Evolutionary conservation across 306 rosid species (phyloP).

Genomic region (Cicer arietinum): DNA sequence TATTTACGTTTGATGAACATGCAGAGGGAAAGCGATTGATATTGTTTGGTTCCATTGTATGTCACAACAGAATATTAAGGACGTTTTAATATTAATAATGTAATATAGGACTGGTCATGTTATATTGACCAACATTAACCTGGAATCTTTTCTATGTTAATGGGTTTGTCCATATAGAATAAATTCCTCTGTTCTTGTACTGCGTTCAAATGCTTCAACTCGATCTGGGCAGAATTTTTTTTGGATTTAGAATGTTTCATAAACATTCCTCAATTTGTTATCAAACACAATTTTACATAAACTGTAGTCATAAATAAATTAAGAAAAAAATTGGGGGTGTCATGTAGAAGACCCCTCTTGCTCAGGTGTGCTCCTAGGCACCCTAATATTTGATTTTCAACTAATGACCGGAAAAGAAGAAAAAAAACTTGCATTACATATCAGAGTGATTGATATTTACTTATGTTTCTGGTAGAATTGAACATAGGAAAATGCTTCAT

Average conservation of each 20-base stretch:
- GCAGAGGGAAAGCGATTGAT: conserved; percentile 18
- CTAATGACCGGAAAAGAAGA: no score
- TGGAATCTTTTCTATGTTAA: conserved; percentile 44
- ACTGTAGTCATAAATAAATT: no score
- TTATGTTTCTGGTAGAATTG: neutral
- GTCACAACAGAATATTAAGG: conserved; percentile 28
- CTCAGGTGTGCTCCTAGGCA: neutral
- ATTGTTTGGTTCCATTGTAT: conserved; percentile 29
- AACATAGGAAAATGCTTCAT: conserved; percentile 14
- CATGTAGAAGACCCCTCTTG: no score
- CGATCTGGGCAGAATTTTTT: no score
- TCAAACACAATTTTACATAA: no score
- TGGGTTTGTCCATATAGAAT: conserved; percentile 52
- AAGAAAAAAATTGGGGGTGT: no score
- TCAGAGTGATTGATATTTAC: neutral
- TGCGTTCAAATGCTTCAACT: neutral
- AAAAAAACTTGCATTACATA: no score
- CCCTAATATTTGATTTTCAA: conserved; percentile 3
- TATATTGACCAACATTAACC: conserved; percentile 47
- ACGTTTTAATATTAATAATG: conserved; percentile 40
- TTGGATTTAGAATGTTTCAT: no score
- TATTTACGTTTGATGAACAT: conserved; percentile 37
- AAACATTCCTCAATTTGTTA: no score
- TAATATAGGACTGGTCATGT: conserved; percentile 49
- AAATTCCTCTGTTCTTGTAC: conserved; percentile 54